These are phyloP conservation scores for Hibiscus trionum DNA, from an alignment of 345 rosid genomes.

Conservation along the genomic window DNA sequence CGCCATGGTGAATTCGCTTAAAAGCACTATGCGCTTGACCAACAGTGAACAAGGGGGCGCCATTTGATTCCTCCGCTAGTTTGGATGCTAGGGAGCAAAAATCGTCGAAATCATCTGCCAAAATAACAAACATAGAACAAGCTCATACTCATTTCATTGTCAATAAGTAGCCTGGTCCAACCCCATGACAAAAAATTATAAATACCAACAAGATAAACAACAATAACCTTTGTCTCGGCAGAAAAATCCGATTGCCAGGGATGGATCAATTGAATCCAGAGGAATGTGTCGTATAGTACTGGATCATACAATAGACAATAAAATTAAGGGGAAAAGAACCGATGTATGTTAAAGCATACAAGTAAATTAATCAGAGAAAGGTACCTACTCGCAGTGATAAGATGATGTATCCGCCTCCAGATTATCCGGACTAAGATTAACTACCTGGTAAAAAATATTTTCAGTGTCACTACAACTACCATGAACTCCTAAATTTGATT, in stretches of 20 bases:
- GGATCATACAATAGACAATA: slow-evolving; percentile 10
- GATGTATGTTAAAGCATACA: background rate
- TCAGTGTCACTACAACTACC: background rate
- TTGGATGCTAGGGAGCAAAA: slow-evolving; percentile 67
- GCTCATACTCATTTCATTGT: background rate
- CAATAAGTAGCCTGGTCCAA: background rate
- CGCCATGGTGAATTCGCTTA: slow-evolving; percentile 19
- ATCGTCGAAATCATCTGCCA: slow-evolving; percentile 68
- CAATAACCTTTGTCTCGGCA: slow-evolving; percentile 73
- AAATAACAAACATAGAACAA: background rate
- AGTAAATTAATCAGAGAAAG: slow-evolving; percentile 1
- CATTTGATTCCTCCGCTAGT: slow-evolving; percentile 68
- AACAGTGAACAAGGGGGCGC: slow-evolving; percentile 78
- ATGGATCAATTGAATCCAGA: slow-evolving; percentile 72
- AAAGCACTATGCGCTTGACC: slow-evolving; percentile 20
- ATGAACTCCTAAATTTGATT: background rate
- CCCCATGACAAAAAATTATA: background rate
- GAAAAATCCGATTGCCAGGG: slow-evolving; percentile 86
- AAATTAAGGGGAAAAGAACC: background rate
- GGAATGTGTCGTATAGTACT: slow-evolving; percentile 58
- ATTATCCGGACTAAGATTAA: slow-evolving; percentile 40
- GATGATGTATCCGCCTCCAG: slow-evolving; percentile 73
- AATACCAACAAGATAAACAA: background rate
- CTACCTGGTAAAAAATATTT: slow-evolving; percentile 34
- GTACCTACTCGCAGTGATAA: slow-evolving; percentile 70